These are phyloP conservation scores for Canariomyces notabilis DNA, from an alignment of 2,329 filamentous ascomycete genomes.

Conservation along the genomic window DNA sequence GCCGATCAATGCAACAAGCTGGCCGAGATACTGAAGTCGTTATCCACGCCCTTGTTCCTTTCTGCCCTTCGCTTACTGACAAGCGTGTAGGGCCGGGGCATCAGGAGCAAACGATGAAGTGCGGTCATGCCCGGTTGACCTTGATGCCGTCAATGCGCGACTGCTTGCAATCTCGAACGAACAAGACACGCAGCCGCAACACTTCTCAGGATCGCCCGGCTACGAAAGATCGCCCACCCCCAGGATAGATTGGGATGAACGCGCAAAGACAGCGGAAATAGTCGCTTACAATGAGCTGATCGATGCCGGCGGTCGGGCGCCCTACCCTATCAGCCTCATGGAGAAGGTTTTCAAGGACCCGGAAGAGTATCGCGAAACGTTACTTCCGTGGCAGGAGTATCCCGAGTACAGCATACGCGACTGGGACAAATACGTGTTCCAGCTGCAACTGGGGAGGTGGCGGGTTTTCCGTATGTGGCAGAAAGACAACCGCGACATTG, in stretches of 20 bases:
- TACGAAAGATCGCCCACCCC: constrained; percentile 5
- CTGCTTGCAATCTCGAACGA: constrained; percentile 1
- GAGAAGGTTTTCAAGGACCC: constrained; percentile 24
- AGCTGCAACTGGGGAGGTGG: constrained; percentile 28
- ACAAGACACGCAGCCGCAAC: not conserved
- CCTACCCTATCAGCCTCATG: constrained; percentile 27
- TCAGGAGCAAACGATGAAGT: not conserved
- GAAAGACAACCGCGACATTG: constrained; percentile 24
- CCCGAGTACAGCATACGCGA: not conserved
- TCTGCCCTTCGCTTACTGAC: not conserved
- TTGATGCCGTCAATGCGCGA: constrained; percentile 2
- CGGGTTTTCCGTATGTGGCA: constrained; percentile 30
- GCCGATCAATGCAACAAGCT: constrained; percentile 2
- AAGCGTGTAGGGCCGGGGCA: not conserved
- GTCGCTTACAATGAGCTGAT: constrained; percentile 28
- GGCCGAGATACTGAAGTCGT: constrained; percentile 2
- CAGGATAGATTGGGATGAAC: not conserved
- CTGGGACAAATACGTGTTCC: constrained; percentile 25
- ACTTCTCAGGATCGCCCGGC: not conserved
- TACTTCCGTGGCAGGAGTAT: constrained; percentile 26
- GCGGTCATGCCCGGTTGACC: constrained; percentile 2
- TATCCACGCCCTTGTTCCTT: not conserved
- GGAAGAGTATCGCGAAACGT: constrained; percentile 24
- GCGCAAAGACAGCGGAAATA: constrained; percentile 2
- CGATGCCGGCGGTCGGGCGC: constrained; percentile 29